Evolutionary conservation across 441 rosid species (phyloP).

Genomic region (Aquilaria agallochum): DNA sequence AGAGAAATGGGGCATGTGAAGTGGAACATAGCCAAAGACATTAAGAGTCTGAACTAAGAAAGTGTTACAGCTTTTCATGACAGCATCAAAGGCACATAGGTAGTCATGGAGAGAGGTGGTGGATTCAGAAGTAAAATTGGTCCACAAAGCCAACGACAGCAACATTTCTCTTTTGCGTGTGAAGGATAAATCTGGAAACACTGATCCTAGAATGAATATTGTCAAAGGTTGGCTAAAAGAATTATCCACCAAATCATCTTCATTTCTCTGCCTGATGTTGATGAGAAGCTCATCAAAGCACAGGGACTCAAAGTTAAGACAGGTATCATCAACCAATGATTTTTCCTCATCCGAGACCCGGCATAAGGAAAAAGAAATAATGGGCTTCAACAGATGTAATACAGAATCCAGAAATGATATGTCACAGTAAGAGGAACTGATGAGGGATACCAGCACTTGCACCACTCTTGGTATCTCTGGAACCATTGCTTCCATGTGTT

Average conservation of each 20-base stretch:
- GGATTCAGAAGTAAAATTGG: slow-evolving; percentile 57
- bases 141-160: slow-evolving; percentile 59
- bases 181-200: slow-evolving; percentile 62
- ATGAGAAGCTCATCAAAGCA: slow-evolving; percentile 73
- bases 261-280: slow-evolving; percentile 38
- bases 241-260: slow-evolving; percentile 33
- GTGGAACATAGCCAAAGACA: slow-evolving; percentile 39
- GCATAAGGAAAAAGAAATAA: slow-evolving; percentile 62
- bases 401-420: slow-evolving; percentile 63
- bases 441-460: slow-evolving; percentile 68
- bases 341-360: slow-evolving; percentile 59
- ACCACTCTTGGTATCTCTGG: slow-evolving; percentile 82
- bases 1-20: slow-evolving; percentile 32
- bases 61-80: slow-evolving; percentile 58
- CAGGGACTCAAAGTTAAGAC: slow-evolving; percentile 69
- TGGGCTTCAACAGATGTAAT: slow-evolving; percentile 60
- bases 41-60: slow-evolving; percentile 42
- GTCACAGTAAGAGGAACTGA: slow-evolving; percentile 61
- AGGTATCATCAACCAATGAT: slow-evolving; percentile 41
- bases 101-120: slow-evolving; percentile 68
- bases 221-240: slow-evolving; percentile 43
- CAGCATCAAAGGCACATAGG: slow-evolving; percentile 59
- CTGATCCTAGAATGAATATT: slow-evolving; percentile 58
- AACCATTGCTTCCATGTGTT: slow-evolving; percentile 85
- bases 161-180: slow-evolving; percentile 46